Evolutionary conservation across 1,284 basidiomycete genomes (phyloP).

Genomic region (Rhizopogon parksii): DNA sequence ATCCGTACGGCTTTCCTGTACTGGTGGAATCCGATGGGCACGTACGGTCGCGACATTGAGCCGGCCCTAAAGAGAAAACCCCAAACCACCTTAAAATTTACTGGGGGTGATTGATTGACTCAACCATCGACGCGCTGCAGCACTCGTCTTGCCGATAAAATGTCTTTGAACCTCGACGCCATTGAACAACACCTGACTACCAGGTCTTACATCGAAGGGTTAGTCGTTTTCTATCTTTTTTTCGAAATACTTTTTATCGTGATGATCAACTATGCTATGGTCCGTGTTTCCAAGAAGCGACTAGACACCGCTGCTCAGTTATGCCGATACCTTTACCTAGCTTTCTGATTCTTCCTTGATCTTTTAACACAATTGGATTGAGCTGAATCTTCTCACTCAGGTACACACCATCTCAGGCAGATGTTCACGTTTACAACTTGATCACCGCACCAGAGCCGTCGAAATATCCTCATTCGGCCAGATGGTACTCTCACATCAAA

Average conservation of each 20-base stretch:
- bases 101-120: slow-evolving; percentile 21
- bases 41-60: background rate
- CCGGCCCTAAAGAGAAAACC: slow-evolving; percentile 27
- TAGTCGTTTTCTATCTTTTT: slow-evolving; percentile 33
- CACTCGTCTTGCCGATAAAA: slow-evolving; percentile 29
- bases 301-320: slow-evolving; percentile 86
- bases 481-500: slow-evolving; percentile 95
- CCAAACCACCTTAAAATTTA: slow-evolving; percentile 15
- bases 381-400: slow-evolving; percentile 37
- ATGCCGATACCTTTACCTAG: slow-evolving; percentile 82
- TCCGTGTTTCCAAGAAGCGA: slow-evolving; percentile 99
- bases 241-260: slow-evolving; percentile 23
- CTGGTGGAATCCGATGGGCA: too few relatives aligned
- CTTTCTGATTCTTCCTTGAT: slow-evolving; percentile 58
- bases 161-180: slow-evolving; percentile 70
- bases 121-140: slow-evolving; percentile 20
- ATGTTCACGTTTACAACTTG: slow-evolving; percentile 90
- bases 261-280: slow-evolving; percentile 86
- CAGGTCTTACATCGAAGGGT: slow-evolving; percentile 91
- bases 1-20: too few relatives aligned
- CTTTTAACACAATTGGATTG: slow-evolving; percentile 12
- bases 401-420: slow-evolving; percentile 92
- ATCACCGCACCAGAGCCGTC: slow-evolving; percentile 60
- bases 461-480: slow-evolving; percentile 70
- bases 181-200: slow-evolving; percentile 82